A percentile compares a stretch with the other conserved stretches of the same genome.
phyloP scores from a whole-genome alignment of 2,329 filamentous ascomycete genomes.

The Verticillium albo-atrum region DNA sequence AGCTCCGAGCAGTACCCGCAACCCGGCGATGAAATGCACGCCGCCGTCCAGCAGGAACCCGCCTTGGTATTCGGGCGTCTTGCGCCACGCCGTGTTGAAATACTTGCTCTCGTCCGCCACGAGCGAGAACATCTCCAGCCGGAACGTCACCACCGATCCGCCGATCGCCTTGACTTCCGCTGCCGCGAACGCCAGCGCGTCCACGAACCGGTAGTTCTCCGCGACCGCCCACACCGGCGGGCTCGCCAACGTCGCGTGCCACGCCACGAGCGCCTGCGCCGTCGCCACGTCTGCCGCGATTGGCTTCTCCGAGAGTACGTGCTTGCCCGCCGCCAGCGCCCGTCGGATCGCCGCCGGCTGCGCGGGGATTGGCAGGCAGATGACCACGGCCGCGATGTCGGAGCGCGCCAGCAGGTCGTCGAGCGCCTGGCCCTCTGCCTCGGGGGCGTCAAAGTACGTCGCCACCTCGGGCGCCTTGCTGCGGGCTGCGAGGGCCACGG shows the following conservation, averaged over 20 bases:
- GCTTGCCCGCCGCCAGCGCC: slow-evolving; percentile 61
- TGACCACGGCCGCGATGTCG: slow-evolving; percentile 52
- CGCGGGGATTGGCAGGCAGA: slow-evolving; percentile 58
- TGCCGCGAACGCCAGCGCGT: slow-evolving; percentile 48
- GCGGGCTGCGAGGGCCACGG: slow-evolving; percentile 33
- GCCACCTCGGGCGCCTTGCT: slow-evolving; percentile 20
- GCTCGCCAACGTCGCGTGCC: slow-evolving; percentile 18
- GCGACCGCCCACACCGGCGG: slow-evolving; percentile 55
- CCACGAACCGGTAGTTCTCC: slow-evolving; percentile 68
- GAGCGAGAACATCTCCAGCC: slow-evolving; percentile 36
- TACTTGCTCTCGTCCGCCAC: slow-evolving; percentile 41
- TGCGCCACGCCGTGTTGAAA: slow-evolving; percentile 58
- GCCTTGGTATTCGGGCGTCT: slow-evolving; percentile 65
- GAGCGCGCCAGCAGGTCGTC: slow-evolving; percentile 46
- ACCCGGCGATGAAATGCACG: slow-evolving; percentile 65
- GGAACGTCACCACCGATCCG: slow-evolving; percentile 23
- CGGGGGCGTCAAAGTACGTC: slow-evolving; percentile 53
- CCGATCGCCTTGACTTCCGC: slow-evolving; percentile 42
- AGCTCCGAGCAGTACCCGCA: slow-evolving; percentile 52
- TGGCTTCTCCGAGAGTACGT: slow-evolving; percentile 68
- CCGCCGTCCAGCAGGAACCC: slow-evolving; percentile 74
- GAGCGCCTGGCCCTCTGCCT: slow-evolving; percentile 36
- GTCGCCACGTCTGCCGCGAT: slow-evolving; percentile 54
- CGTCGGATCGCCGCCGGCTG: slow-evolving; percentile 56
- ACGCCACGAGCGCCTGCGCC: slow-evolving; percentile 34